Conservation (phyloP, 225 moss, liverwort and hornwort species). For the Pseudoscleropodium purum region DNA sequence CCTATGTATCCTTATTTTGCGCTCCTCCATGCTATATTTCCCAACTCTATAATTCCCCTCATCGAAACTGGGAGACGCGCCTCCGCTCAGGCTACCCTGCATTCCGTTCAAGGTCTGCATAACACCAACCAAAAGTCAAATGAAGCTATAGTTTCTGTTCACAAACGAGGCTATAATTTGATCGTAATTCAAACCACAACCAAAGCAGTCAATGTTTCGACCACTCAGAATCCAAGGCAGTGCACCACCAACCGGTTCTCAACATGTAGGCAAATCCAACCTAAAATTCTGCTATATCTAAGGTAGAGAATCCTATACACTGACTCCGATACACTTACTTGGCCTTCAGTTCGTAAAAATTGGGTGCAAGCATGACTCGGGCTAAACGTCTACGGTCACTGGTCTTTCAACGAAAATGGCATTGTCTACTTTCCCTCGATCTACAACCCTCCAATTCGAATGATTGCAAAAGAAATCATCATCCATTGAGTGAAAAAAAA, state of each 20-base stretch:
- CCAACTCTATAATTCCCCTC: conserved; percentile 89
- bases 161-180: not conserved
- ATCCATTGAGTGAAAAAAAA: not conserved
- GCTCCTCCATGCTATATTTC: conserved; percentile 84
- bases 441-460: not conserved
- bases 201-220: not conserved
- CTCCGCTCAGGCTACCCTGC: conserved; percentile 54
- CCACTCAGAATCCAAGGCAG: not conserved
- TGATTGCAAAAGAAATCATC: not conserved
- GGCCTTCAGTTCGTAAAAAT: not conserved
- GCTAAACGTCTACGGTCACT: not conserved
- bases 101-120: conserved; percentile 71
- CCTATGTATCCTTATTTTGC: conserved; percentile 89
- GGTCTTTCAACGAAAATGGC: not conserved
- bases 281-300: not conserved
- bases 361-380: not conserved
- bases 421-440: not conserved
- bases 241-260: not conserved
- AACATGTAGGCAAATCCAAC: not conserved
- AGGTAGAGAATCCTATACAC: not conserved
- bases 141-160: not conserved
- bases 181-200: not conserved
- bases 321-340: not conserved
- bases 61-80: conserved; percentile 69
- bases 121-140: not conserved